Percentiles rank a stretch among this genome's conserved stretches.
Conservation (phyloP, 257 asterid species). For the Forsythia viridissima region DNA sequence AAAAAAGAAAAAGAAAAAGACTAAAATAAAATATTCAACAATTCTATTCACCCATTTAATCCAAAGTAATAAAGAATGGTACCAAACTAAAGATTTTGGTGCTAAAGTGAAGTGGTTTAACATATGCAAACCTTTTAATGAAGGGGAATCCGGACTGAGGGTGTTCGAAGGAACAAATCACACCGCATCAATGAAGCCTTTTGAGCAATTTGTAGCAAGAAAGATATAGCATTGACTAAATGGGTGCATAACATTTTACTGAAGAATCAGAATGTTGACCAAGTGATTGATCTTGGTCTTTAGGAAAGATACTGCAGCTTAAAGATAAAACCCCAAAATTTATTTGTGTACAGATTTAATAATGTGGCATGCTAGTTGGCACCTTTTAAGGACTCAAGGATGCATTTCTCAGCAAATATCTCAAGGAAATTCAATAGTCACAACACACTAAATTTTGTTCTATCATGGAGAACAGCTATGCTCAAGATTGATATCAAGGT, state of each 20-base stretch:
- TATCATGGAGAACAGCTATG: neutral
- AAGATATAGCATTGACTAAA: neutral
- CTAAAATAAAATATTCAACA: neutral
- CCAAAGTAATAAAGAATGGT: neutral
- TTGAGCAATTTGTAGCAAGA: neutral
- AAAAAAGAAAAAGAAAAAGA: neutral
- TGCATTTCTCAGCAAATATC: neutral
- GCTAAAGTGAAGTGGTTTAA: neutral
- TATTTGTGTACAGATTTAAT: neutral
- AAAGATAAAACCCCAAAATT: neutral
- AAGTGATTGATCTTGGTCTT: neutral
- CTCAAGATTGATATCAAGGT: neutral
- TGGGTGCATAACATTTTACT: neutral
- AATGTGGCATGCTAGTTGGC: neutral
- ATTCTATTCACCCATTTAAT: neutral
- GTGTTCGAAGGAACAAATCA: neutral
- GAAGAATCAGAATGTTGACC: neutral
- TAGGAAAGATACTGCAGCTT: neutral
- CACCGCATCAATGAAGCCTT: neutral
- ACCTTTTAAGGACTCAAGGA: neutral
- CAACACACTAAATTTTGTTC: neutral
- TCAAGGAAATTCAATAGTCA: neutral
- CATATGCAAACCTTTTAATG: neutral
- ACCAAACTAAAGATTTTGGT: neutral
- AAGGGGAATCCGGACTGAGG: neutral